Conservation (phyloP, 306 rosid genomes). For the Vigna angularis region DNA sequence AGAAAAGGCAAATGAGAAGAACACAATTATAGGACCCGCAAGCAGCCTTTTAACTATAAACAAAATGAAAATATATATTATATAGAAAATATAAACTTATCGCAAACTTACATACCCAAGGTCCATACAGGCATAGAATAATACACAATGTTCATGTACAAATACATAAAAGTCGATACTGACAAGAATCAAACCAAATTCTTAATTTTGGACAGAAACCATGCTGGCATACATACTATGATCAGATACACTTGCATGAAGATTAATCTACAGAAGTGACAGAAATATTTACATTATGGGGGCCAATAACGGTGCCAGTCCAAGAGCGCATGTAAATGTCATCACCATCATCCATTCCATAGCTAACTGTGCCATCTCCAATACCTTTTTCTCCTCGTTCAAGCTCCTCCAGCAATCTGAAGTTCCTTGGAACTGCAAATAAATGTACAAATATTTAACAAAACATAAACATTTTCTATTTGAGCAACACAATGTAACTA, state of each 20-base stretch:
- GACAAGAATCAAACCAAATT: not conserved
- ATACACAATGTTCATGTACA: not conserved
- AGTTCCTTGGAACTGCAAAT: constrained; percentile 92
- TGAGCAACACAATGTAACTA: no score
- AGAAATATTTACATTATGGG: constrained; percentile 81
- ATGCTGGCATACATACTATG: not conserved
- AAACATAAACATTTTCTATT: constrained; percentile 4
- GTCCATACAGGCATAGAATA: not conserved
- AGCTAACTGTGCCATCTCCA: constrained; percentile 93
- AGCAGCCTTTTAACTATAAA: constrained; percentile 33
- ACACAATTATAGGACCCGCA: constrained; percentile 39
- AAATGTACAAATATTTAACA: constrained; percentile 39
- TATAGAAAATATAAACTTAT: not conserved
- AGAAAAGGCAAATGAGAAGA: not conserved
- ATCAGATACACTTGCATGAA: not conserved
- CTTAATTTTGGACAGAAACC: constrained; percentile 11
- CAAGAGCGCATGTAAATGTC: constrained; percentile 98
- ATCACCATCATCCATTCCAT: constrained; percentile 99
- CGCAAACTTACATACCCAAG: not conserved
- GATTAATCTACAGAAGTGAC: not conserved
- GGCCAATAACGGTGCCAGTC: constrained; percentile 96
- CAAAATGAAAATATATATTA: not conserved
- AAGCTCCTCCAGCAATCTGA: constrained; percentile 99
- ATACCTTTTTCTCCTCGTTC: constrained; percentile 97
- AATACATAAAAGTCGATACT: constrained; percentile 7